Evolutionary conservation across 2,329 filamentous ascomycete species (phyloP).

Genomic region (Cordyceps cateniannulata): DNA sequence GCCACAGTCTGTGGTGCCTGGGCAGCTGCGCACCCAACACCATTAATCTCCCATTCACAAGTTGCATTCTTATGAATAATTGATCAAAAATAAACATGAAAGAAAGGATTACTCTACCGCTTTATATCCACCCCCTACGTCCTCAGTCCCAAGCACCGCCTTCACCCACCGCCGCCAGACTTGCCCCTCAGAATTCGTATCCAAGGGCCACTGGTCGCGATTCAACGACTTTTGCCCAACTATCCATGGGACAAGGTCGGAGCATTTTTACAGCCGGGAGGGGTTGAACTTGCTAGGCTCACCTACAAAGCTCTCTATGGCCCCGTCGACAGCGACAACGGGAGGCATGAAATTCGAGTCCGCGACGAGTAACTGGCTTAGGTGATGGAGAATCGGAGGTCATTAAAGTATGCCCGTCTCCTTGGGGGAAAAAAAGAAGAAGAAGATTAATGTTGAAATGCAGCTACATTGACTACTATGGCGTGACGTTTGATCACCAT

Average conservation of each 20-base stretch:
- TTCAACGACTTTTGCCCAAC: neutral
- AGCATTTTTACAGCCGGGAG: neutral
- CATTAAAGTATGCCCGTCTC: neutral
- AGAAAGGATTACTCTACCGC: too few species aligned
- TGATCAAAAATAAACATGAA: too few species aligned
- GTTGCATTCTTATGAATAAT: too few species aligned
- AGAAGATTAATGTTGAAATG: neutral
- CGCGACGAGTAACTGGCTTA: conserved; percentile 1
- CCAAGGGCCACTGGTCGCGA: neutral
- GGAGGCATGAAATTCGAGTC: neutral
- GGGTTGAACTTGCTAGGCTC: neutral
- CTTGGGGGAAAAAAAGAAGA: too few species aligned
- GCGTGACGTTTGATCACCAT: conserved; percentile 35
- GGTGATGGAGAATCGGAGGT: neutral
- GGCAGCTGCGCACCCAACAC: too few species aligned
- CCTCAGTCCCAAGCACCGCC: too few species aligned
- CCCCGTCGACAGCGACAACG: neutral
- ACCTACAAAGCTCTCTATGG: neutral
- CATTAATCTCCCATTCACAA: too few species aligned
- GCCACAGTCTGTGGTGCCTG: too few species aligned
- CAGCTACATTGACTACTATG: conserved; percentile 27
- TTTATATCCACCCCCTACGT: neutral
- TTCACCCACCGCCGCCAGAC: neutral
- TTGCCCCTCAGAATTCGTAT: neutral
- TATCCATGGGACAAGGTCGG: neutral